A percentile compares a stretch with the other conserved stretches of the same genome.
phyloP scores from a whole-genome alignment of 1,284 basidiomycete genomes.

The Meripilus lineatus region DNA sequence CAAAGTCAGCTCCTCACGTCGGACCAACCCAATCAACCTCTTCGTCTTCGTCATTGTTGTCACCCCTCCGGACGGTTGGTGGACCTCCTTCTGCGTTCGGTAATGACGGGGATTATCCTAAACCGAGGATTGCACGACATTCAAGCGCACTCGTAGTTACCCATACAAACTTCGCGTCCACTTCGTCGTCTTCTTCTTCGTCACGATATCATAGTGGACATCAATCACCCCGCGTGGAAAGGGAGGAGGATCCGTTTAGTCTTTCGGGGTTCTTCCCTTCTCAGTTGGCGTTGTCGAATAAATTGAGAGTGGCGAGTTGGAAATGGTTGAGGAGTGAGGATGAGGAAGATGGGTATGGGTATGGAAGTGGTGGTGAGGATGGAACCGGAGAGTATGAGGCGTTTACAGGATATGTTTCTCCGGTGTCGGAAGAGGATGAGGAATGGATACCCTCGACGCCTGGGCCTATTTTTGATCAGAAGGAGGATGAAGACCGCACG shows the following conservation, averaged over 20 bases:
- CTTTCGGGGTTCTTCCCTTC: constrained; percentile 47
- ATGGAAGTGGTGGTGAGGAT: constrained; percentile 12
- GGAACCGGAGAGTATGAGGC: constrained; percentile 9
- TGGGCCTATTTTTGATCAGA: constrained; percentile 18
- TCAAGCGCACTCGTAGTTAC: constrained; percentile 16
- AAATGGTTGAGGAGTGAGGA: constrained; percentile 34
- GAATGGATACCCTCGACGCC: constrained; percentile 19
- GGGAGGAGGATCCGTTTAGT: constrained; percentile 43
- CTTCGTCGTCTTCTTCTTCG: constrained; percentile 4
- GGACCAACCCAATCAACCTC: not conserved
- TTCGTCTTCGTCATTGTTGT: not conserved
- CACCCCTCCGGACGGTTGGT: constrained; percentile 1
- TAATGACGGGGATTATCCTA: constrained; percentile 1
- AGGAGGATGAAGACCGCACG: constrained; percentile 21
- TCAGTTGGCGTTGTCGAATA: constrained; percentile 20
- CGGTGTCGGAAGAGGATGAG: constrained; percentile 21
- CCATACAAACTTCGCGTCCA: constrained; percentile 5
- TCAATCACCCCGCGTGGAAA: constrained; percentile 14
- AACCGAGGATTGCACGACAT: not conserved
- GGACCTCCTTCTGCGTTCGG: no score
- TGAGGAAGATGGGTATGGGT: constrained; percentile 14
- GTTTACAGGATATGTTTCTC: constrained; percentile 18
- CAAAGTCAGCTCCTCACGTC: constrained; percentile 24
- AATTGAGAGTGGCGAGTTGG: constrained; percentile 31
- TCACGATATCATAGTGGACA: constrained; percentile 9